Evolutionary conservation across 1,284 basidiomycete species (phyloP).

Genomic region (Cryptococcus wingfieldii): DNA sequence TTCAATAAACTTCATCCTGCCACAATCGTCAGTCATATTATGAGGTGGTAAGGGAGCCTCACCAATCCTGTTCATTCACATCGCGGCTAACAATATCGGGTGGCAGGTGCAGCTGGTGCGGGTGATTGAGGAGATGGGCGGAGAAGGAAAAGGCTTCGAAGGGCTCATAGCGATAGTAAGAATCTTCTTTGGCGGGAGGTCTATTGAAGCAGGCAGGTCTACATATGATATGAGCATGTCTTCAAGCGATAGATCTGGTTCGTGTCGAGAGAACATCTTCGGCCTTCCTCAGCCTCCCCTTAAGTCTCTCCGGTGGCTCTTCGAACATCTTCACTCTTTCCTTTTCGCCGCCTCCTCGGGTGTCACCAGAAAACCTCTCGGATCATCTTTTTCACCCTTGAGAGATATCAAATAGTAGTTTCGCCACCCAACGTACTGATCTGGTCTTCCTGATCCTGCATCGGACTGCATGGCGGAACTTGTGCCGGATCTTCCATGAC

Average conservation of each 20-base stretch:
- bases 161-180: slow-evolving; percentile 32
- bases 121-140: slow-evolving; percentile 24
- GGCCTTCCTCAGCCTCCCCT: too few species aligned
- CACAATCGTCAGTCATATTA: neutral
- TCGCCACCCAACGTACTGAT: slow-evolving; percentile 37
- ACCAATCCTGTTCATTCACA: slow-evolving; percentile 37
- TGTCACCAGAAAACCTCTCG: slow-evolving; percentile 7
- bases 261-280: too few species aligned
- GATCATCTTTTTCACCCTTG: slow-evolving; percentile 7
- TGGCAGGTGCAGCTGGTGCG: slow-evolving; percentile 34
- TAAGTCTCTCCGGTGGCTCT: neutral
- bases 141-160: slow-evolving; percentile 36
- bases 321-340: neutral
- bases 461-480: slow-evolving; percentile 5
- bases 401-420: slow-evolving; percentile 19
- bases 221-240: neutral
- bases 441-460: slow-evolving; percentile 23
- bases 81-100: slow-evolving; percentile 33
- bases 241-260: neutral
- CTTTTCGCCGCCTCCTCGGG: slow-evolving; percentile 3
- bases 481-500: slow-evolving; percentile 3
- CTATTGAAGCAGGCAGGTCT: slow-evolving; percentile 38
- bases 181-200: slow-evolving; percentile 29
- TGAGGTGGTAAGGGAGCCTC: slow-evolving; percentile 1
- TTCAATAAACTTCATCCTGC: slow-evolving; percentile 32